phyloP scores from a whole-genome alignment of 2,329 filamentous ascomycete species.

The Helminthosporium solani region DNA sequence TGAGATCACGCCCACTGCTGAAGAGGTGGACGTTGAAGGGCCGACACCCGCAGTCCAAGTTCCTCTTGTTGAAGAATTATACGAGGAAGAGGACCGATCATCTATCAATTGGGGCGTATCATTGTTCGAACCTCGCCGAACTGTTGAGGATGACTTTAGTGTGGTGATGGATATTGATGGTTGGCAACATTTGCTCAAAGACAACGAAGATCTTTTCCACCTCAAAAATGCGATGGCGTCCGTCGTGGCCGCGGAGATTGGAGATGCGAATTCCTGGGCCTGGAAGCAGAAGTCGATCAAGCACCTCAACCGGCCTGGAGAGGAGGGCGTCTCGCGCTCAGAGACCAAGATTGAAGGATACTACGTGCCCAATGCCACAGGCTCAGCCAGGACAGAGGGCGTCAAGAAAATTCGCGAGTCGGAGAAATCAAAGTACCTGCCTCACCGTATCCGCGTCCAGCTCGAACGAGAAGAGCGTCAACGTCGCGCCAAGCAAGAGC shows the following conservation, averaged over 20 bases:
- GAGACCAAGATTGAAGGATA: constrained; percentile 62
- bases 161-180: constrained; percentile 69
- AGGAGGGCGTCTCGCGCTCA: constrained; percentile 54
- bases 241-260: constrained; percentile 51
- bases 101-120: constrained; percentile 62
- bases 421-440: constrained; percentile 97
- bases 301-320: constrained; percentile 61
- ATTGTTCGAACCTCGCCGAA: constrained; percentile 59
- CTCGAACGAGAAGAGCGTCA: constrained; percentile 90
- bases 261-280: constrained; percentile 63
- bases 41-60: constrained; percentile 27
- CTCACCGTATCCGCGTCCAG: constrained; percentile 95
- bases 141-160: constrained; percentile 65
- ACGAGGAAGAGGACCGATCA: constrained; percentile 40
- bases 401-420: constrained; percentile 94
- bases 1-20: constrained; percentile 50
- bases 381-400: constrained; percentile 87
- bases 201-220: constrained; percentile 64
- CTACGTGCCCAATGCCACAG: constrained; percentile 83
- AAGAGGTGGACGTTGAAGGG: constrained; percentile 32
- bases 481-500: constrained; percentile 67
- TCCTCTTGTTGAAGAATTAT: constrained; percentile 30
- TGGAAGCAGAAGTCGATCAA: constrained; percentile 74
- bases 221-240: constrained; percentile 55
- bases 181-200: constrained; percentile 67